A percentile compares a stretch with the other conserved stretches of the same genome.
Evolutionary conservation across 2,329 filamentous ascomycete genomes (phyloP).

Genomic region (Fusarium scirpi): DNA sequence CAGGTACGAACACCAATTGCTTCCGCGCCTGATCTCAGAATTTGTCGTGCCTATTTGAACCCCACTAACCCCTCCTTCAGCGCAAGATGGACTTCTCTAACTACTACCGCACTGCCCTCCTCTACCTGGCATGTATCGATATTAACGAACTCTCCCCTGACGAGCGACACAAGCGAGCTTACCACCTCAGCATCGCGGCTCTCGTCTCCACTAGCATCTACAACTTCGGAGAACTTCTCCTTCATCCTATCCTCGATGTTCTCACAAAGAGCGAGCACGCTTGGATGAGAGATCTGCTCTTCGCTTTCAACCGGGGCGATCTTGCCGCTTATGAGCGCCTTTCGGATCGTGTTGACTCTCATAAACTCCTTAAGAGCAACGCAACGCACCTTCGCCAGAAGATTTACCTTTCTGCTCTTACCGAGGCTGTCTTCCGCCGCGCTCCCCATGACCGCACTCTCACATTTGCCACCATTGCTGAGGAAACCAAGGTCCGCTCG

Average conservation of each 20-base stretch:
- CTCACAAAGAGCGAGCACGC: constrained; percentile 75
- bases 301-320: constrained; percentile 97
- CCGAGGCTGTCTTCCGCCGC: constrained; percentile 94
- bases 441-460: constrained; percentile 96
- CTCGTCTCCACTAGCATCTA: constrained; percentile 96
- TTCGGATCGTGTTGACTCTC: constrained; percentile 82
- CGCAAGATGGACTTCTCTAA: constrained; percentile 90
- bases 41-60: background rate
- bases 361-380: constrained; percentile 83
- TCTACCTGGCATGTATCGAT: constrained; percentile 97
- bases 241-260: constrained; percentile 94
- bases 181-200: constrained; percentile 92
- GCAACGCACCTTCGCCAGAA: constrained; percentile 92
- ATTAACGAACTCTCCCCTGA: constrained; percentile 76
- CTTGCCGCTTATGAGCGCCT: constrained; percentile 87
- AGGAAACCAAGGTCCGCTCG: constrained; percentile 90
- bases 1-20: constrained; percentile 64
- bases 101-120: constrained; percentile 97
- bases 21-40: background rate
- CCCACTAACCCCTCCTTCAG: constrained; percentile 55
- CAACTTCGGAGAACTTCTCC: constrained; percentile 98
- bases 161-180: constrained; percentile 86
- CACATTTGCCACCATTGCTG: constrained; percentile 87
- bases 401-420: constrained; percentile 95
- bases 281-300: constrained; percentile 95